Base-by-base conservation (phyloP, 805 yeast genomes). In the Kuraishia molischiana region DNA sequence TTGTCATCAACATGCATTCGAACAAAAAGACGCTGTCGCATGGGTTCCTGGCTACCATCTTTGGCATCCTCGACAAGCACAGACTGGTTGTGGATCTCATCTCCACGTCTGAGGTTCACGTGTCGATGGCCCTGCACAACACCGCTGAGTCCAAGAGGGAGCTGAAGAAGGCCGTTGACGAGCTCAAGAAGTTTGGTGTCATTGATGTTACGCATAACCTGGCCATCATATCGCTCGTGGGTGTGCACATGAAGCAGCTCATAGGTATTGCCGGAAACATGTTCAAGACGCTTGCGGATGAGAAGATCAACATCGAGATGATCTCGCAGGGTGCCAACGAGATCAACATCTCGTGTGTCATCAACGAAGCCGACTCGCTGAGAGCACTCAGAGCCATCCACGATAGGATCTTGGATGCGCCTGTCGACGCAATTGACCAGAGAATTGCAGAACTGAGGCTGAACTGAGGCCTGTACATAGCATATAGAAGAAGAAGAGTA, bases 281-380 rank as follows among this genome's bases (percentile, higher is more conserved):
- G 95, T 92, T 92, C 66, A 79, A 87, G 49, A 85, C 94, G 2
- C 67, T 92, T 48, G 97, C 97, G 5, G 89, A 85, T 53, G 94
- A 90, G 51, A 74, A 75, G 34, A 82, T 92, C 54, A 92, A 92
- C 62, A 86, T 92, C 49, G 98, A 92, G 61, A 92, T 92, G 98
- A 92, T 92, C 61, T 76, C 87, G 41, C 98, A 92, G 69, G 98
- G 98, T 51, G 96, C 97, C 15, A 90, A 90, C 53, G 98, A 92
- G 62, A 92, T 92, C 53, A 92, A 92, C 58, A 92, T 92, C 38
- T 84, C 95, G 24, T 94, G 97, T 46, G 98, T 92, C 38, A 86
- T 92, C 44, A 84, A 83, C 45, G 86, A 84, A 47, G 63, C 65
- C 39, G 92, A 92, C 53, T 79, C 94, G 11, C 62, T 85, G 22